Evolutionary conservation across 2,329 filamentous ascomycete genomes (phyloP).

Genomic region (Plenodomus lindquistii): DNA sequence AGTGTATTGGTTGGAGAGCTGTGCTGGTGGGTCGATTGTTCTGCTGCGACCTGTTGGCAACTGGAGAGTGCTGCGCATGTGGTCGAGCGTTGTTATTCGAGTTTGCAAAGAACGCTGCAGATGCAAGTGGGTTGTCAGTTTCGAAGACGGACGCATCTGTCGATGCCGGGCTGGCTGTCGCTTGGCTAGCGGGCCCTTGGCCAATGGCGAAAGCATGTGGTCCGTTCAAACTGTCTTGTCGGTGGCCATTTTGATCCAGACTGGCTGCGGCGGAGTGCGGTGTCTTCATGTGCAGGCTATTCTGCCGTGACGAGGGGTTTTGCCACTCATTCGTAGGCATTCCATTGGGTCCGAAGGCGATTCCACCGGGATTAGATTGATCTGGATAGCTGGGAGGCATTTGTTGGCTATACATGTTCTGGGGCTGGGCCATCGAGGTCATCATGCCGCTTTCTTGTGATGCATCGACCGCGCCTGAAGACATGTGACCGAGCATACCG

Average conservation of each 20-base stretch:
- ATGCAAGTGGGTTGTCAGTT: conserved; percentile 44
- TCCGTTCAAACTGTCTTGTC: conserved; percentile 41
- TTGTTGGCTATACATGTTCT: conserved; percentile 46
- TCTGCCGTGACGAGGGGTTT: conserved; percentile 46
- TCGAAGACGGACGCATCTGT: conserved; percentile 50
- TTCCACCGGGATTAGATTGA: conserved; percentile 27
- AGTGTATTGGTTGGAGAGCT: conserved; percentile 36
- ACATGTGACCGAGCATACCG: conserved; percentile 95
- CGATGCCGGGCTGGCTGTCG: conserved; percentile 61
- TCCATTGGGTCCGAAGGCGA: conserved; percentile 32
- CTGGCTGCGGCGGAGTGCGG: conserved; percentile 46
- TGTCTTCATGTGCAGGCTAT: conserved; percentile 50
- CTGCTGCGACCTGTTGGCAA: conserved; percentile 28
- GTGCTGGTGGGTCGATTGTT: conserved; percentile 31
- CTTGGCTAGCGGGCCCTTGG: conserved; percentile 58
- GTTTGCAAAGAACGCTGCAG: conserved; percentile 41
- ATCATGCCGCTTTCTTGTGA: conserved; percentile 61
- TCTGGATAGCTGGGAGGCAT: conserved; percentile 38
- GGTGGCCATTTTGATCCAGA: conserved; percentile 32
- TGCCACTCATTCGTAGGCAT: conserved; percentile 42
- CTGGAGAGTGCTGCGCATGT: conserved; percentile 35
- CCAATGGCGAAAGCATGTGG: conserved; percentile 66
- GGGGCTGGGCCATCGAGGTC: conserved; percentile 37
- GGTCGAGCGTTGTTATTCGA: conserved; percentile 23
- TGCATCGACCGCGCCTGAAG: conserved; percentile 82